phyloP scores from a whole-genome alignment of 2,329 filamentous ascomycete genomes.

The Canariomyces notabilis region DNA sequence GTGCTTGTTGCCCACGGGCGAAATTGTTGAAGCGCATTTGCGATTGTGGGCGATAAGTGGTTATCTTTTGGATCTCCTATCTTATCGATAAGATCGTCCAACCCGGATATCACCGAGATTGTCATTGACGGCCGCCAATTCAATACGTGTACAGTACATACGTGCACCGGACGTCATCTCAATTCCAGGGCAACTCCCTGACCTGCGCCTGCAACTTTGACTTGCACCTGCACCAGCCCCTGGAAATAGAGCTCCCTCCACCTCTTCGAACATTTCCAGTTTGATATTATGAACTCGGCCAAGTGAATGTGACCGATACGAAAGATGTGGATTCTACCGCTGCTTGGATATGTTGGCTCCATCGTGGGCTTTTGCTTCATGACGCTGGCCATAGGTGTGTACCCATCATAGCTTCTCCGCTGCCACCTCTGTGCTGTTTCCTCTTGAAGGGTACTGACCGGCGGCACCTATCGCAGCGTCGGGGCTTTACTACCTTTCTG shows the following conservation, averaged over 20 bases:
- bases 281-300: conserved; percentile 1
- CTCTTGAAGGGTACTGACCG: too few relatives aligned
- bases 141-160: too few relatives aligned
- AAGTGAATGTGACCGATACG: conserved; percentile 13
- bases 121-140: too few relatives aligned
- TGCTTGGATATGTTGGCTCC: conserved; percentile 85
- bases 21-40: background rate
- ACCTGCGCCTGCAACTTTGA: background rate
- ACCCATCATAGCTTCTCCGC: too few relatives aligned
- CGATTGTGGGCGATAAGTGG: conserved; percentile 13
- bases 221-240: background rate
- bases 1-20: background rate
- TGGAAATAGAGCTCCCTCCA: background rate
- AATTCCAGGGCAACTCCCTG: too few relatives aligned
- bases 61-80: too few relatives aligned
- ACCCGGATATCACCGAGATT: too few relatives aligned
- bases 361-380: conserved; percentile 88
- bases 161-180: conserved; percentile 12
- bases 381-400: conserved; percentile 81
- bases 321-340: conserved; percentile 90
- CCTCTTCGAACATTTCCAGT: background rate
- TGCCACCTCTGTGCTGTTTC: too few relatives aligned
- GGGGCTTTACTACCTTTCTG: conserved; percentile 97
- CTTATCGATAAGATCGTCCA: conserved; percentile 13
- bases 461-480: conserved; percentile 56